Evolutionary conservation across 1,139 yeast species (phyloP).

Genomic region (Wickerhamomyces sp.): DNA sequence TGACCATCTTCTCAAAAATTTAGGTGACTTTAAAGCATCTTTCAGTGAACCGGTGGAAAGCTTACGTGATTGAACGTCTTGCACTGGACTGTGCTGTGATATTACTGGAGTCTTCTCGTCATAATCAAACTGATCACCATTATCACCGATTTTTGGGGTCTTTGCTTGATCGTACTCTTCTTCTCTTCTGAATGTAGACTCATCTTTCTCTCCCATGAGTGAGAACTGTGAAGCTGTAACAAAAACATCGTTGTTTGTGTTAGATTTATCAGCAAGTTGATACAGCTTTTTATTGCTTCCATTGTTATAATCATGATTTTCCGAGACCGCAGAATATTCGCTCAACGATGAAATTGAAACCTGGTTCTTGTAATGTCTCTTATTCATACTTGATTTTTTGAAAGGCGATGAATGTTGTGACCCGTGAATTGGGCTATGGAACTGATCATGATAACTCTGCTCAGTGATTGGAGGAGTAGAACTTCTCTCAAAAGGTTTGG

Average conservation of each 20-base stretch:
- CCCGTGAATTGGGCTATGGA: background rate
- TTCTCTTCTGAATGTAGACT: background rate
- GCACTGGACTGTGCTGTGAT: background rate
- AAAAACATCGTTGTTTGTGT: slow-evolving; percentile 32
- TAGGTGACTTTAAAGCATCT: slow-evolving; percentile 13
- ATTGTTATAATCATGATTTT: slow-evolving; percentile 5
- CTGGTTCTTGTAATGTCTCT: slow-evolving; percentile 7
- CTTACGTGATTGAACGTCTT: background rate
- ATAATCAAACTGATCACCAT: background rate
- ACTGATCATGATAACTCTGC: background rate
- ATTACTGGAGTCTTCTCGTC: slow-evolving; percentile 1
- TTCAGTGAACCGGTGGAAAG: slow-evolving; percentile 1
- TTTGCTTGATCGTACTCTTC: background rate
- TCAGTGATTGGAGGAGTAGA: slow-evolving; percentile 3
- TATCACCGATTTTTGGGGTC: slow-evolving; percentile 1
- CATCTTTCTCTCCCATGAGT: slow-evolving; percentile 8
- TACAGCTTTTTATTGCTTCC: slow-evolving; percentile 19
- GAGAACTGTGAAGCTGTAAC: slow-evolving; percentile 38
- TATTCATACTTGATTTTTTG: background rate
- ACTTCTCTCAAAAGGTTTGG: slow-evolving; percentile 2
- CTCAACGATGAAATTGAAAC: slow-evolving; percentile 20
- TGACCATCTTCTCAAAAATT: slow-evolving; percentile 19
- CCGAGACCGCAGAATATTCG: slow-evolving; percentile 18
- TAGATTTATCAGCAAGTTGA: slow-evolving; percentile 17
- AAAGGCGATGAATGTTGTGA: slow-evolving; percentile 1